Evolutionary conservation across 768 basidiomycete species (phyloP), one percentile per base, ranked within the genome.

Genomic region (Lepiota subincarnata): DNA sequence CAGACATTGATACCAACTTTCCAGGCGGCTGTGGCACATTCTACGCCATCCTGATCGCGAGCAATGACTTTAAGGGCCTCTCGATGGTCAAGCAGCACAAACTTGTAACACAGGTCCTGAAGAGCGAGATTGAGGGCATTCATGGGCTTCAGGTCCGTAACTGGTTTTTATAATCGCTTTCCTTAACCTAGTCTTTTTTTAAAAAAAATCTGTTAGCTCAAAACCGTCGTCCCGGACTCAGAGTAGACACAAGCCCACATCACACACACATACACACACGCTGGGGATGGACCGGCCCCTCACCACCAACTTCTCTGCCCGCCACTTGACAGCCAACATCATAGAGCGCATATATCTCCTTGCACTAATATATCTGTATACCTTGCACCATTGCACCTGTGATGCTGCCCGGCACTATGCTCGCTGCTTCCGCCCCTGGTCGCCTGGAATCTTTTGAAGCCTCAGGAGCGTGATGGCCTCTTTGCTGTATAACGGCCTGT

Each of bases 11-110:
- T 7, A 31, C 31, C 31, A 31, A 14, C n/a, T 34, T 20, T 34
- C 14, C 40, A 97, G 96, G 94, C 50, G 97, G 97, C 19, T 98
- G 97, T 65, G 97, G 97, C n/a, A 80, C 86, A 3, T 99, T 98
- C 70, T 99, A 96, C 62, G 90, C 94, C 39, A 95, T 99, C 57
- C 79, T 81, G 11, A 89, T 99, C 57, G 81, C 88, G 3, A 93
- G 91, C 55, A 68, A 82, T n/a, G 78, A 78, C 1, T 98, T 99
- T 77, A 84, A 87, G 59, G 96, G 88, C 7, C 70, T 98, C 37
- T 69, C 89, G 1, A 87, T 83, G 39, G 84, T 98, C 50, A 95
- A 97, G 74, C 97, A 99, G 68, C 97, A 99, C 68, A 83, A 84
- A 55, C 74, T 97, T 24, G 93, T 99, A 36, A 95, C 88, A 11